Evolutionary conservation across 257 asterid genomes (phyloP), one percentile per base, ranked within the genome.

Genomic region (Ajuga chamaepitys): DNA sequence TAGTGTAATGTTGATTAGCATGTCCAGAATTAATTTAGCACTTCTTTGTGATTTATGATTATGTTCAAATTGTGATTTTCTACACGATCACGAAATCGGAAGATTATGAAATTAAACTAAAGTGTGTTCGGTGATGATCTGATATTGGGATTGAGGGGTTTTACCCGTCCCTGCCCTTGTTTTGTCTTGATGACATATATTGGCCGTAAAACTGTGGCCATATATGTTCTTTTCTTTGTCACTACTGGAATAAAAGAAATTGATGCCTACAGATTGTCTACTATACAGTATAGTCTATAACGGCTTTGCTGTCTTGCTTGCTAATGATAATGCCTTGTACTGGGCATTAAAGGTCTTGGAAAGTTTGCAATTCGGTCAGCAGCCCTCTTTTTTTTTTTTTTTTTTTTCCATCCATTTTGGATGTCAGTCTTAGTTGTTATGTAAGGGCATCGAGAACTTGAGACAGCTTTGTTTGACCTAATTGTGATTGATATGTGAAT

Each of bases 71-170:
- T 41, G 41, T 51, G 28, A 57, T 35, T 16, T 25, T 10, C 12
- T 8, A 11, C 4, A 40, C 26, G 40, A 48, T 11, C 12, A 22
- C 21, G 56, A 6, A 10, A 21, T 11, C 20, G 6, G 30, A 35
- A 9, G 10, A 17, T 41, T 8, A 13, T 21, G 16, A 41, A 47
- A 11, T 14, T 30, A 8, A 3, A 24, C 3, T 48, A 21, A 7
- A 28, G 14, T n/a, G 10, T 7, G 52, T 58, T 64, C 11, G 60
- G 34, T 67, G 66, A 54, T 68, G 41, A 28, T 28, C 45, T 73
- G 53, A 40, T 16, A 14, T 10, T 12, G 40, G 35, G 47, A 42
- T 25, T 26, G 32, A n/a, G 32, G 21, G 13, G 11, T 44, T n/a
- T 21, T 22, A 58, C 42, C 10, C 7, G 14, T 20, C 11, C 10